Conservation (phyloP, 768 basidiomycete species). For the Amanita subjunquillea region DNA sequence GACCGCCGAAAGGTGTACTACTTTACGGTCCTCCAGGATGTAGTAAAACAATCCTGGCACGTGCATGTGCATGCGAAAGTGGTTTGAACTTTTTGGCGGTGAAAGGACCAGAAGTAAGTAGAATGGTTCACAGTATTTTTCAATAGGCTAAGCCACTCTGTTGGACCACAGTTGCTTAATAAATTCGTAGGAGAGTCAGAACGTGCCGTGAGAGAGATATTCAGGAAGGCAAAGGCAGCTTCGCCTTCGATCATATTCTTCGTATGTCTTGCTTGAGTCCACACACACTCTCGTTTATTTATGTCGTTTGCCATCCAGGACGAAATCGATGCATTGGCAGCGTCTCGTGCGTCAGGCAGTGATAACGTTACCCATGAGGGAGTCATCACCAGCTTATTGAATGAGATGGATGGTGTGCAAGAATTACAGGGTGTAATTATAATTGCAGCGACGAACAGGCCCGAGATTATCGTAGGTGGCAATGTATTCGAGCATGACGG, state of each 20-base stretch:
- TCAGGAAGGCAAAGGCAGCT: conserved; percentile 88
- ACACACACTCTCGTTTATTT: background rate
- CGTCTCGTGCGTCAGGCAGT: conserved; percentile 55
- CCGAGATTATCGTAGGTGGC: conserved; percentile 63
- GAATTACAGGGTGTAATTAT: conserved; percentile 92
- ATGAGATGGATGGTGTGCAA: conserved; percentile 98
- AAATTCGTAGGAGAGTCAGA: conserved; percentile 99
- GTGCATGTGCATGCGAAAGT: conserved; percentile 88
- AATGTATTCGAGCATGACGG: background rate
- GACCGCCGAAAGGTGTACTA: conserved; percentile 81
- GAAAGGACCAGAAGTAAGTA: conserved; percentile 87
- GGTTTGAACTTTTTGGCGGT: conserved; percentile 95
- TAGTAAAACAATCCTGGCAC: conserved; percentile 88
- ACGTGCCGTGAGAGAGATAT: conserved; percentile 88
- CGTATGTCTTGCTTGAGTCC: conserved; percentile 34
- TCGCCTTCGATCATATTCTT: conserved; percentile 96
- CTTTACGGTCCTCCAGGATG: conserved; percentile 97
- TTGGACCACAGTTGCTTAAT: conserved; percentile 63
- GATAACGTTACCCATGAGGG: conserved; percentile 61
- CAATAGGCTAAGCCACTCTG: background rate
- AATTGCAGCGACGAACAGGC: conserved; percentile 92
- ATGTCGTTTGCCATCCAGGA: conserved; percentile 43
- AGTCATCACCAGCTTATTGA: conserved; percentile 85
- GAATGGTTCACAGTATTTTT: conserved; percentile 4
- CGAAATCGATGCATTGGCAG: conserved; percentile 91